These are phyloP conservation scores for Clarireedia homoeocarpa DNA, from an alignment of 2,329 filamentous ascomycete species.

Conservation along the genomic window DNA sequence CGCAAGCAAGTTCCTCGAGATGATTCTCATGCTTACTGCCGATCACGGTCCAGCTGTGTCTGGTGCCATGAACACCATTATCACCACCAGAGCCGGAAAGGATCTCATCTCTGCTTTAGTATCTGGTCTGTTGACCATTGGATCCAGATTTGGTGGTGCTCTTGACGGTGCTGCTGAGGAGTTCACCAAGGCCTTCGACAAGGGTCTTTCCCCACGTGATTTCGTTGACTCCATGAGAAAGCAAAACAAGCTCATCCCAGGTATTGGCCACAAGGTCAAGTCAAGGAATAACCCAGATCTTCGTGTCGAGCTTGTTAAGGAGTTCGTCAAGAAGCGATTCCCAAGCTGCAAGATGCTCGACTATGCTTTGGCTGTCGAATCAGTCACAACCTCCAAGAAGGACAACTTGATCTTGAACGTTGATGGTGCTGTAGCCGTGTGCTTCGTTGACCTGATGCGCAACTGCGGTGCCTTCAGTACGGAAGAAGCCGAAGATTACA, in stretches of 20 bases:
- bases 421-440: conserved; percentile 94
- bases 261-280: conserved; percentile 99
- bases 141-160: conserved; percentile 96
- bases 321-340: conserved; percentile 97
- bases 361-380: conserved; percentile 96
- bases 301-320: conserved; percentile 98
- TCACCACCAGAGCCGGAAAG: conserved; percentile 98
- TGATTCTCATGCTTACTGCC: conserved; percentile 99
- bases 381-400: conserved; percentile 98
- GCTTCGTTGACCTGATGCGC: conserved; percentile 95
- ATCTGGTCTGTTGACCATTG: conserved; percentile 94
- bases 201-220: conserved; percentile 94
- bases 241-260: conserved; percentile 99
- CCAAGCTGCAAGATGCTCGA: conserved; percentile 96
- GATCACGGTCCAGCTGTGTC: conserved; percentile 98
- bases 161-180: conserved; percentile 96
- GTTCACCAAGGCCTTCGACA: conserved; percentile 97
- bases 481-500: conserved; percentile 98
- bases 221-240: conserved; percentile 99
- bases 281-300: conserved; percentile 99
- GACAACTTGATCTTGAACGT: conserved; percentile 99
- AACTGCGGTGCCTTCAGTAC: conserved; percentile 95
- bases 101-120: conserved; percentile 94
- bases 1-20: conserved; percentile 98
- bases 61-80: conserved; percentile 99